Conservation (phyloP, 495 filamentous ascomycete species). For the Aspergillus affinis region DNA sequence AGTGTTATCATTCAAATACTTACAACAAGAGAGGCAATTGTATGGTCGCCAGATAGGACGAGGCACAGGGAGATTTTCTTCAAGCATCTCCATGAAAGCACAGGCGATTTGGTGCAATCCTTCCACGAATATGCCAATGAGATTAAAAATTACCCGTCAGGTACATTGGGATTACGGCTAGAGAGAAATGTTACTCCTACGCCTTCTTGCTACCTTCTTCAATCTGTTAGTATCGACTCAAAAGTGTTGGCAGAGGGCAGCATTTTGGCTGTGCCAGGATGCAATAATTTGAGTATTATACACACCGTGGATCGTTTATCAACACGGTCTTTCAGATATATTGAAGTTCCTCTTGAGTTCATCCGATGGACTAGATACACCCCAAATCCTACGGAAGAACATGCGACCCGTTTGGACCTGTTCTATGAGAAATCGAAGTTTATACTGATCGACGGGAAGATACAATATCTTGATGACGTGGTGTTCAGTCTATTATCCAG, state of each 20-base stretch:
- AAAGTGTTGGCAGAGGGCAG: neutral
- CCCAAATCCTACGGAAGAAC: neutral
- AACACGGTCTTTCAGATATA: neutral
- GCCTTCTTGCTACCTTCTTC: neutral
- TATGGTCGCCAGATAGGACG: conserved; percentile 11
- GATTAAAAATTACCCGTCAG: neutral
- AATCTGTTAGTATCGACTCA: neutral
- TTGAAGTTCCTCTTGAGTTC: neutral
- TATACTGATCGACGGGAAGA: neutral
- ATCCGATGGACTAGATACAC: neutral
- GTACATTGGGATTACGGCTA: neutral
- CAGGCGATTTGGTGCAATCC: neutral
- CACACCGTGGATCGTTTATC: neutral
- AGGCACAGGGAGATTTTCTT: conserved; percentile 5
- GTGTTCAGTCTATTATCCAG: neutral
- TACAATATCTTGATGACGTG: neutral
- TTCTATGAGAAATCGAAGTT: neutral
- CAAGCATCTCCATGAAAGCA: neutral
- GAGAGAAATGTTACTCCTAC: too few species aligned
- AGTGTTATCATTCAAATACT: conserved; percentile 6
- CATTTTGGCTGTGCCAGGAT: neutral
- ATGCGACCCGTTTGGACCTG: neutral
- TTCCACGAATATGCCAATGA: neutral
- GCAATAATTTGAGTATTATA: neutral
- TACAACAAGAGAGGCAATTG: neutral